Base-by-base conservation (phyloP, 768 basidiomycete species). In the Sistotremastrum niveocremeum region DNA sequence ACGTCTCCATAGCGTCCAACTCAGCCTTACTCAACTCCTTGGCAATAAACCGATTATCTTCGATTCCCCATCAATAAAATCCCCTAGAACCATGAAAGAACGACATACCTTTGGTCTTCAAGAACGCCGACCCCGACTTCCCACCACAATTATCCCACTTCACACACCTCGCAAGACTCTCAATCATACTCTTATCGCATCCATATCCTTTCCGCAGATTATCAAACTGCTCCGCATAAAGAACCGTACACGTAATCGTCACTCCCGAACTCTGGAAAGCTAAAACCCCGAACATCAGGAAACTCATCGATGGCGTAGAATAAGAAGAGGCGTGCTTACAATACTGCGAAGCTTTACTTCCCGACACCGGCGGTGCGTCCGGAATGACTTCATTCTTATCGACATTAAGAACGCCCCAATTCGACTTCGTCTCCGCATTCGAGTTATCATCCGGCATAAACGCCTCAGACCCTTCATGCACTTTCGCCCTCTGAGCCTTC, bases 41-140 rank as follows among this genome's bases (percentile, higher is more conserved):
- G 34, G 94, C 89, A 52, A 99, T 95, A 70, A 98, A 98, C 5
- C 95, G 89, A 60, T 98, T 91, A 57, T 99, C 94, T 95, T 47
- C 1, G 11, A 10, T 46, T 11, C 36, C 37, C 31, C 35, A 42
- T 41, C 37, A 11, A 12, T 37, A 10, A n/a, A 34, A 47, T 46
- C 28, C 8, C 34, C 32, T 10, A 6, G n/a, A 38, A 43, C 36
- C 9, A 45, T 39, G 30, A 42, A 12, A 48, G 28, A 20, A 3
- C 7, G 6, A 53, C 69, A 37, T 49, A 88, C 93, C 93, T 69
- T 80, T 72, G 10, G 94, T 97, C 65, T 98, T 98, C 53, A 98
- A 64, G 65, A 99, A 98, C 0, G 88, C 91, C 4, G 90, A 95
- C 8, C 94, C 93, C 7, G 90, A 95, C 60, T 98, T 97, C 6